Percentiles rank a stretch among this genome's conserved stretches.
These are phyloP conservation scores for Taphrina sp. DNA, from an alignment of 1,139 yeast species.

Conservation along the genomic window DNA sequence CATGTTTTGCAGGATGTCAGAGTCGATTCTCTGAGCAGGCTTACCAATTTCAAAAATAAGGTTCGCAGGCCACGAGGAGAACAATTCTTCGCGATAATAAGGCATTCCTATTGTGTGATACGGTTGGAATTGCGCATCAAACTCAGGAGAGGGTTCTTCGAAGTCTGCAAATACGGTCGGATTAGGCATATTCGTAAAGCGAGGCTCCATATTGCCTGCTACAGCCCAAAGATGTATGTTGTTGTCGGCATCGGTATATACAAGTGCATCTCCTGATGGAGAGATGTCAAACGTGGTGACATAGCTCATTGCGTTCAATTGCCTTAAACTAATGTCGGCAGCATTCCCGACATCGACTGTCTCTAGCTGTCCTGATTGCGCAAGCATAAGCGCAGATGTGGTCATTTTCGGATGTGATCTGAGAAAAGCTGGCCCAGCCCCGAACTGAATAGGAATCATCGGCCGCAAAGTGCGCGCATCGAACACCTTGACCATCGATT, in stretches of 20 bases:
- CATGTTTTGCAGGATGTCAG: conserved; percentile 41
- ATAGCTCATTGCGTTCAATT: conserved; percentile 46
- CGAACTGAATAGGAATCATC: conserved; percentile 78
- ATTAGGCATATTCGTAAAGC: conserved; percentile 52
- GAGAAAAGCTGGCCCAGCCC: conserved; percentile 85
- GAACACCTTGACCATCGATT: conserved; percentile 79
- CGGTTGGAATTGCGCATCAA: conserved; percentile 46
- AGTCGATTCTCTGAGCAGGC: conserved; percentile 42
- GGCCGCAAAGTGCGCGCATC: conserved; percentile 75
- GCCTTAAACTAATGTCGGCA: conserved; percentile 47
- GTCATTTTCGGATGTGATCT: conserved; percentile 84
- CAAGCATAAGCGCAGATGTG: conserved; percentile 70
- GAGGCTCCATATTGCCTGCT: conserved; percentile 41
- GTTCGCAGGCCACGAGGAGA: conserved; percentile 77
- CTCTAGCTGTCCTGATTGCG: conserved; percentile 77
- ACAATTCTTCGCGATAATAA: conserved; percentile 69
- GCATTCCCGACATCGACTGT: conserved; percentile 82
- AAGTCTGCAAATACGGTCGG: conserved; percentile 55
- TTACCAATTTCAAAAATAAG: conserved; percentile 57
- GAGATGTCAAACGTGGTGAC: conserved; percentile 65
- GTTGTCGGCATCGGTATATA: conserved; percentile 65
- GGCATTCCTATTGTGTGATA: conserved; percentile 81
- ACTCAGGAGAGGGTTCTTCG: conserved; percentile 33
- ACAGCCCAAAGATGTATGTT: conserved; percentile 74
- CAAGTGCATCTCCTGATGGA: conserved; percentile 75